A percentile compares a stretch with the other conserved stretches of the same genome.
Conservation (phyloP, 2,329 filamentous ascomycete genomes). For the Penicillium frequentans region DNA sequence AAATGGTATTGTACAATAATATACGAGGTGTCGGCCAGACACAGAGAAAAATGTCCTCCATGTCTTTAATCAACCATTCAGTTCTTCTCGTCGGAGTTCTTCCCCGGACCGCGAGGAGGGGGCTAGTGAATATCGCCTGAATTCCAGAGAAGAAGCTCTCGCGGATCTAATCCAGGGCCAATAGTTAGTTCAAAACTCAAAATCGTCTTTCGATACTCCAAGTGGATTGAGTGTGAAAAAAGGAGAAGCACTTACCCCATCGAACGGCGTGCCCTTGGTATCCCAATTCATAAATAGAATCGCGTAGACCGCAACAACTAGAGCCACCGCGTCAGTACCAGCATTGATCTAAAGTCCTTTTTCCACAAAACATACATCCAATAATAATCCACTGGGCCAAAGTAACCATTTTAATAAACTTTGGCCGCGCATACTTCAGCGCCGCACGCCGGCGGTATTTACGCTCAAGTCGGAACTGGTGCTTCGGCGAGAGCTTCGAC, state of each 20-base stretch:
- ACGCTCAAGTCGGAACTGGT: constrained; percentile 68
- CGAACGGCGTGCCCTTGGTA: constrained; percentile 41
- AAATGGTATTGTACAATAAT: constrained; percentile 10
- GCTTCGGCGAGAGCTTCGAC: constrained; percentile 60
- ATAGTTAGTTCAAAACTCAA: constrained; percentile 1
- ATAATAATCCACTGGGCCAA: constrained; percentile 58
- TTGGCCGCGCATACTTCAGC: constrained; percentile 60
- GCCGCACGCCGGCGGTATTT: constrained; percentile 63
- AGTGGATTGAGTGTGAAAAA: neutral
- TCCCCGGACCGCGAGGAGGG: constrained; percentile 30
- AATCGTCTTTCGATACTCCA: neutral
- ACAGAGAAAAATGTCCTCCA: neutral
- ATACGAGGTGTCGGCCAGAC: neutral
- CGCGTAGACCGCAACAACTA: constrained; percentile 45
- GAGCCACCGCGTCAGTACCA: constrained; percentile 10
- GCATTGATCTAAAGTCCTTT: neutral
- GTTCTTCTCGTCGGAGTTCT: constrained; percentile 19
- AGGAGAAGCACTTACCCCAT: constrained; percentile 34
- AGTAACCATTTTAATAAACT: constrained; percentile 59
- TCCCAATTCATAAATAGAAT: constrained; percentile 49
- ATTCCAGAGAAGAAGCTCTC: constrained; percentile 33
- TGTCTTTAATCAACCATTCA: neutral
- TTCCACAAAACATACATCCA: constrained; percentile 43
- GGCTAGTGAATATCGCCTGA: constrained; percentile 33
- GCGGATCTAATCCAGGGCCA: constrained; percentile 28